Evolutionary conservation across 176 grass and related monocot species (phyloP).

Genomic region (Tuctoria greenei): DNA sequence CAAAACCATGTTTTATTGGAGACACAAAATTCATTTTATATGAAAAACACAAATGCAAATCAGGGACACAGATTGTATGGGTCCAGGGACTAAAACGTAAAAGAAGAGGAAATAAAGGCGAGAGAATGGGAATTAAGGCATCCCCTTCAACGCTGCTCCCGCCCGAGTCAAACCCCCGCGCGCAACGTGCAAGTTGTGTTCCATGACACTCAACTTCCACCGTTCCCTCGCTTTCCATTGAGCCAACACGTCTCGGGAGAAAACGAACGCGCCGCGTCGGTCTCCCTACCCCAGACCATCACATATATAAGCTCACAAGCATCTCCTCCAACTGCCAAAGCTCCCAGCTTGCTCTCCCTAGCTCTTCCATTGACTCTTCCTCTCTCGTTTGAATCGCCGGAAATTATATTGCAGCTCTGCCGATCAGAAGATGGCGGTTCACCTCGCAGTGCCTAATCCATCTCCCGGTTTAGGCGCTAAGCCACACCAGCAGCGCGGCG

Average conservation of each 20-base stretch:
- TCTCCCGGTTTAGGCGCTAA: not conserved
- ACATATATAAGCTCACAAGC: slow-evolving; percentile 36
- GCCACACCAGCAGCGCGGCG: slow-evolving; percentile 18
- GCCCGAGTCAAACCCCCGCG: slow-evolving; percentile 40
- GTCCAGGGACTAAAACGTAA: not conserved
- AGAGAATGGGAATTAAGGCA: slow-evolving; percentile 7
- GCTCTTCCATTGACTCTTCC: not conserved
- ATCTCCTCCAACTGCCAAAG: not conserved
- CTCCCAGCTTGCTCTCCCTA: not conserved
- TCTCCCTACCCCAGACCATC: not conserved
- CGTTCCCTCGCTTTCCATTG: not conserved
- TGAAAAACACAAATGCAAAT: not conserved
- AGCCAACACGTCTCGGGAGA: slow-evolving; percentile 43
- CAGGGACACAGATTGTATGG: not conserved
- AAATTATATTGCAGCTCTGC: no score
- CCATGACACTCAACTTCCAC: not conserved
- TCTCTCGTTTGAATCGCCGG: not conserved
- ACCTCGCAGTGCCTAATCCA: slow-evolving; percentile 1
- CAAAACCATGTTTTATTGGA: no score
- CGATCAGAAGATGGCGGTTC: slow-evolving; percentile 17
- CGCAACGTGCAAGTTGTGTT: slow-evolving; percentile 39
- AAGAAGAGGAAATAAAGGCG: not conserved
- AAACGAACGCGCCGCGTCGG: slow-evolving; percentile 27
- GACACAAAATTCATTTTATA: not conserved
- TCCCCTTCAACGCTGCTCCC: slow-evolving; percentile 29